Evolutionary conservation across 441 rosid species (phyloP).

Genomic region (Adansonia madagascariensis): DNA sequence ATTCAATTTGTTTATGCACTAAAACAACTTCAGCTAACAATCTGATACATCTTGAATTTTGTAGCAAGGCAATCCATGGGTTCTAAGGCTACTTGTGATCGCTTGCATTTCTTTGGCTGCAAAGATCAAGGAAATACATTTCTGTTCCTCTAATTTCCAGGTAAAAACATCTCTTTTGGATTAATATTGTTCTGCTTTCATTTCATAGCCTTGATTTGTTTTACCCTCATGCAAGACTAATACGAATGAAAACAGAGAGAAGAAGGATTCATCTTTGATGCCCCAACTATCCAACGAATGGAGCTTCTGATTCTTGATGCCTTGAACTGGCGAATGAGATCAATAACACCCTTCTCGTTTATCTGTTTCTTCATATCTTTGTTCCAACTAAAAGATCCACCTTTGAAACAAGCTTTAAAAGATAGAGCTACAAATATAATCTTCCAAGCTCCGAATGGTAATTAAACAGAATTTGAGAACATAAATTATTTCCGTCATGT

Average conservation of each 20-base stretch:
- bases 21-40: background rate
- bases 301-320: conserved; percentile 60
- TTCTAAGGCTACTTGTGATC: conserved; percentile 45
- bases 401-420: conserved; percentile 47
- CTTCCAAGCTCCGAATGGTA: conserved; percentile 57
- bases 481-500: background rate
- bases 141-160: conserved; percentile 46
- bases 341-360: conserved; percentile 71
- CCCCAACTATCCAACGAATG: conserved; percentile 52
- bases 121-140: conserved; percentile 50
- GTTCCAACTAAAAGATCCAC: conserved; percentile 46
- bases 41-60: background rate
- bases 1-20: background rate
- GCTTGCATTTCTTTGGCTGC: conserved; percentile 66
- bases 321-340: conserved; percentile 71
- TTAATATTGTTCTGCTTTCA: background rate
- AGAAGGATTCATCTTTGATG: conserved; percentile 46
- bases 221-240: conserved; percentile 10
- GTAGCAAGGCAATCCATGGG: conserved; percentile 62
- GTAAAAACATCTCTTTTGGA: conserved; percentile 33
- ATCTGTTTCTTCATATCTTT: conserved; percentile 50
- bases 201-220: background rate
- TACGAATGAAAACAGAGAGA: conserved; percentile 35
- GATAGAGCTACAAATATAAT: conserved; percentile 53
- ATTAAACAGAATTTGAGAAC: background rate